Conservation (phyloP, 129 eudicot genomes). For the Apium graveolens region DNA sequence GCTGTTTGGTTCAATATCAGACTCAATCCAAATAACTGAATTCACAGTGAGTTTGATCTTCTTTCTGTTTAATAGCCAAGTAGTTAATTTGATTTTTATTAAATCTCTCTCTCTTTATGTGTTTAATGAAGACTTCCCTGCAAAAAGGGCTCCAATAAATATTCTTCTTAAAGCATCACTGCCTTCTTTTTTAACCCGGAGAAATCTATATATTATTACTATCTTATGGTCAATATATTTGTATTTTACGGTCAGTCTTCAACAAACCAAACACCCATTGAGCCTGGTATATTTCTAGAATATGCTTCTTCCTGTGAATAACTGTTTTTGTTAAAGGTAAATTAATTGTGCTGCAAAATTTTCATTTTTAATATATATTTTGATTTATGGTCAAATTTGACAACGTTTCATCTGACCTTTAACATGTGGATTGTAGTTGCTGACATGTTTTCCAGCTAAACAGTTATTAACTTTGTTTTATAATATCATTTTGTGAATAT, state of each 20-base stretch:
- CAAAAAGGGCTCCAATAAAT: background rate
- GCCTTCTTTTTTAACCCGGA: background rate
- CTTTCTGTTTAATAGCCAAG: background rate
- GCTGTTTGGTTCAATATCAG: conserved; percentile 60
- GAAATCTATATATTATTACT: too few species aligned
- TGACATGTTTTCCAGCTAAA: background rate
- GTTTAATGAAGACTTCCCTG: background rate
- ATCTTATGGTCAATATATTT: too few species aligned
- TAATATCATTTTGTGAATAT: conserved; percentile 2
- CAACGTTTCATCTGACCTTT: background rate
- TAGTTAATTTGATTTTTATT: background rate
- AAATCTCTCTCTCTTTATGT: background rate
- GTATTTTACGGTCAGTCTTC: too few species aligned
- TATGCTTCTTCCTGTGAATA: background rate
- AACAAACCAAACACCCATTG: background rate
- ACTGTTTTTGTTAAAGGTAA: background rate
- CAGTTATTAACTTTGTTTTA: background rate
- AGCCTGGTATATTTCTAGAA: background rate
- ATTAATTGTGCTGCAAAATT: background rate
- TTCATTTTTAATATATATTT: background rate
- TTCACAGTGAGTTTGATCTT: conserved; percentile 67
- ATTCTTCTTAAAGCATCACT: background rate
- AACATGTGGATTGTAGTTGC: too few species aligned
- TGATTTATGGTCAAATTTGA: background rate
- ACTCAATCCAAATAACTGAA: conserved; percentile 77